phyloP scores from a whole-genome alignment of 768 basidiomycete species.

The Termitomyces sp. region DNA sequence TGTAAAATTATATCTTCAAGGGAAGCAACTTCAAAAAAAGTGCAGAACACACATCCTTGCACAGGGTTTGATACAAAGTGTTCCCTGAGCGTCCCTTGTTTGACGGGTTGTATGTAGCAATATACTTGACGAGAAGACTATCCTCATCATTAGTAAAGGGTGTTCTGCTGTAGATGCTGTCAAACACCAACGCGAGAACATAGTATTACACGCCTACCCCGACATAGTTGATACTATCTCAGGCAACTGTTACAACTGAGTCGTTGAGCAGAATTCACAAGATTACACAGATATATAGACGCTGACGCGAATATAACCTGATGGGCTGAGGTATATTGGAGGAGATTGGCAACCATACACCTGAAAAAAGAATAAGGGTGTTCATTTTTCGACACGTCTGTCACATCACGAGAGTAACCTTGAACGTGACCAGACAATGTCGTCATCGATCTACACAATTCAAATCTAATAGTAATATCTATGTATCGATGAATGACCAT shows the following conservation, averaged over 20 bases:
- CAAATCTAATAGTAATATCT: neutral
- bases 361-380: neutral
- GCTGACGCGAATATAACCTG: no score
- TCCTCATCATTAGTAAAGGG: constrained; percentile 40
- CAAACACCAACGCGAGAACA: neutral
- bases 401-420: constrained; percentile 13
- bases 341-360: neutral
- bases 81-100: constrained; percentile 43
- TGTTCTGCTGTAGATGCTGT: constrained; percentile 16
- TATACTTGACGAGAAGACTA: constrained; percentile 37
- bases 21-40: neutral
- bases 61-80: constrained; percentile 38
- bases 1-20: neutral
- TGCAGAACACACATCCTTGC: constrained; percentile 40
- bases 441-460: neutral
- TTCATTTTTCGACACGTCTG: constrained; percentile 1
- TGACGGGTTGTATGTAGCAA: constrained; percentile 46
- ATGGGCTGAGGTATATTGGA: neutral
- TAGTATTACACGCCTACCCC: constrained; percentile 3
- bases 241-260: neutral
- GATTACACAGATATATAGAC: neutral
- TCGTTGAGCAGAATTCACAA: neutral
- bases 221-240: constrained; percentile 4
- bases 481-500: neutral
- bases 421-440: neutral